phyloP scores from a whole-genome alignment of 192 early-diverging fungal genomes.

The Backusella westeae region DNA sequence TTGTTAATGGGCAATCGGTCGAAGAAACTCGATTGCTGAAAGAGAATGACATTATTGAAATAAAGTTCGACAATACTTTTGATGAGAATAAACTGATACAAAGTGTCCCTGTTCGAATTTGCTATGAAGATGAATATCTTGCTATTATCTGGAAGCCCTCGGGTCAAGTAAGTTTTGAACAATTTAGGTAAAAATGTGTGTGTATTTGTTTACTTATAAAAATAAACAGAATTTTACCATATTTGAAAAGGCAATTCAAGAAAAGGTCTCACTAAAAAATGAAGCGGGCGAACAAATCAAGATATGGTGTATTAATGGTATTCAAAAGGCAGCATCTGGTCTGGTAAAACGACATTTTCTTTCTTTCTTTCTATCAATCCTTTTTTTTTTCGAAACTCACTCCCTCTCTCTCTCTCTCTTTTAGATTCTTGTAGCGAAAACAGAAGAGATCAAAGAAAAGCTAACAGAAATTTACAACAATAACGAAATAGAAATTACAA shows the following conservation, averaged over 20 bases:
- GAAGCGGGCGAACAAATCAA: neutral
- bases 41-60: constrained; percentile 45
- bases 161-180: constrained; percentile 35
- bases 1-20: constrained; percentile 48
- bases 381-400: constrained; percentile 15
- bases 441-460: constrained; percentile 19
- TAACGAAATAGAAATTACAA: constrained; percentile 25
- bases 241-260: constrained; percentile 18
- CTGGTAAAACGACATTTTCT: constrained; percentile 34
- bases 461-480: constrained; percentile 36
- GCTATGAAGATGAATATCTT: constrained; percentile 51
- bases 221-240: constrained; percentile 23
- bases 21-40: constrained; percentile 50
- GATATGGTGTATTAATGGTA: constrained; percentile 41
- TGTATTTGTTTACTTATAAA: too few relatives aligned
- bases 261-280: constrained; percentile 13
- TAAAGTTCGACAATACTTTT: constrained; percentile 41
- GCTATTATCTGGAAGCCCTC: constrained; percentile 59
- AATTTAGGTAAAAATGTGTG: too few relatives aligned
- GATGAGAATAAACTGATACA: constrained; percentile 44
- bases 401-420: constrained; percentile 28
- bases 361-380: too few relatives aligned
- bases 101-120: constrained; percentile 43
- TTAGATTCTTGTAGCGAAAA: constrained; percentile 46
- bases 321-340: constrained; percentile 58